A percentile compares a stretch with the other conserved stretches of the same genome.
Conservation (phyloP, 2,329 filamentous ascomycete species). For the Diplodia scrobiculata region DNA sequence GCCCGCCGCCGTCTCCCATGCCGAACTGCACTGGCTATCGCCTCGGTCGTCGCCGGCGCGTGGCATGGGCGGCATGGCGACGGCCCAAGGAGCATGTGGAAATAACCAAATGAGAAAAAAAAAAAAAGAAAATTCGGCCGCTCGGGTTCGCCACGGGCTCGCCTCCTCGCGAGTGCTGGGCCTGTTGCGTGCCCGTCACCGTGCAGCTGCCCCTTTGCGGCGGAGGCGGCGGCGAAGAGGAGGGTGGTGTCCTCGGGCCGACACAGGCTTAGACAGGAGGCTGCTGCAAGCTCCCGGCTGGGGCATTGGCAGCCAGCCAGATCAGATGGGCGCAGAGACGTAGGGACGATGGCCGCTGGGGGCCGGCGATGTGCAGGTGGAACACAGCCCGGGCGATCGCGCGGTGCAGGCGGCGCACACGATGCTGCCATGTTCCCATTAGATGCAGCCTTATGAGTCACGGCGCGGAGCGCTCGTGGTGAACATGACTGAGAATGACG, state of each 20-base stretch:
- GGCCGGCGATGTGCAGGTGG: conserved; percentile 14
- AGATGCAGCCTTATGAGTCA: conserved; percentile 25
- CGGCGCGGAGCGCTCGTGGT: neutral
- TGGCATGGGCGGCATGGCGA: neutral
- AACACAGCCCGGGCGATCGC: conserved; percentile 17
- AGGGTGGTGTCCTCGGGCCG: conserved; percentile 9
- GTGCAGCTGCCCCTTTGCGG: conserved; percentile 26
- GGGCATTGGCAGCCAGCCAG: neutral
- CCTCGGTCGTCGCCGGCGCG: neutral
- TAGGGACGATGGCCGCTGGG: conserved; percentile 2
- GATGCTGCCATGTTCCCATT: neutral
- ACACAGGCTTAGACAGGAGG: neutral
- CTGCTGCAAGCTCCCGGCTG: neutral
- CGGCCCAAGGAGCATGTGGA: neutral
- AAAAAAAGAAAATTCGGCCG: neutral
- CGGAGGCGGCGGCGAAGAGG: conserved; percentile 4
- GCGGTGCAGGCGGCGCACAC: neutral
- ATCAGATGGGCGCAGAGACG: neutral
- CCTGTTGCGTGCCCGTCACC: conserved; percentile 2
- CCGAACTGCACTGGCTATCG: neutral
- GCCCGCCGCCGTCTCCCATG: neutral
- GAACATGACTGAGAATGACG: conserved; percentile 10
- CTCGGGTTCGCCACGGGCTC: neutral
- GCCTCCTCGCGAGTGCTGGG: neutral
- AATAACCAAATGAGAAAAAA: neutral